Base-by-base conservation (phyloP, 257 asterid genomes). In the Penstemon eatonii region DNA sequence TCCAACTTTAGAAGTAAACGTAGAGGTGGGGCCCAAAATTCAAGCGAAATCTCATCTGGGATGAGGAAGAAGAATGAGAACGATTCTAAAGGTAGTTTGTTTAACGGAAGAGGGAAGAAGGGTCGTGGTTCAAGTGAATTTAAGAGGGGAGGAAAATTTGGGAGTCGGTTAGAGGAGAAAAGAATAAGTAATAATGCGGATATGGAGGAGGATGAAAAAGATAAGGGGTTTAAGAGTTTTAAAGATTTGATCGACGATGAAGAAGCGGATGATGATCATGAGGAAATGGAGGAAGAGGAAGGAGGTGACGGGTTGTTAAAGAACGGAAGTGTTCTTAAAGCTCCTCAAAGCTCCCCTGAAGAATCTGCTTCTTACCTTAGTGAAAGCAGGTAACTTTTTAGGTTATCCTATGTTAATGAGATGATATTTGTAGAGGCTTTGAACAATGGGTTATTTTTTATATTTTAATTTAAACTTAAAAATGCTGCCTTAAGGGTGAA, bases 341-440 rank as follows among this genome's bases (percentile, higher is more conserved):
- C 79, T 5, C 63, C 79, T 53, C 73, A 73, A 46, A 81, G 79
- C 63, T 76, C 89, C 47, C 42, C 79, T 2, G 79, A 72, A 51
- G 53, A 73, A 51, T 67, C 62, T 64, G 94, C 76, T 56, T 82
- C 94, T 12, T 86, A 91, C 81, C 98, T 91, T 37, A 89, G 92
- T 53, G 94, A 87, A 71, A 87, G 89, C 78, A 85, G 97, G 97
- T 88, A 68, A 36, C 42, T 73, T 71, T 47, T 13, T 4, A 57
- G 55, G 40, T 25, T 44, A 11, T 60, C 38, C 19, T 47, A 44
- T 64, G 65, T 46, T 71, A 58, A 12, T 42, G 8, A 4, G 49
- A 41, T 65, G 71, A 64, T 46, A 25, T 25, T 2, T 11, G 56
- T 45, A 1, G 18, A 7, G 12, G 8, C 39, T 44, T 57, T 4